These are phyloP conservation scores for Tricharina praecox DNA, from an alignment of 495 filamentous ascomycete genomes.

Conservation along the genomic window DNA sequence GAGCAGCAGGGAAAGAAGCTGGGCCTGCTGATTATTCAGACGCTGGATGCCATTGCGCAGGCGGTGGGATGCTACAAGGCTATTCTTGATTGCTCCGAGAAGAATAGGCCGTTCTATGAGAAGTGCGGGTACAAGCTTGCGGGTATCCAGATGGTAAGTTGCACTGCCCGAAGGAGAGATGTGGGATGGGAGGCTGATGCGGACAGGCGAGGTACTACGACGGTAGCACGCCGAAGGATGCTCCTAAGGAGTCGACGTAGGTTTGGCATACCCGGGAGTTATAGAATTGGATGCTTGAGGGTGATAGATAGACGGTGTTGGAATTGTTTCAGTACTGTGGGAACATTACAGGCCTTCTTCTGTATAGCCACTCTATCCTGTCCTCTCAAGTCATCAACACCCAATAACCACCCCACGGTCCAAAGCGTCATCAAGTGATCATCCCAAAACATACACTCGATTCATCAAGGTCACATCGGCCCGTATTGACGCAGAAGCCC, in stretches of 20 bases:
- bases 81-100: constrained; percentile 59
- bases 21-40: constrained; percentile 81
- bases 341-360: too few relatives aligned
- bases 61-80: constrained; percentile 30
- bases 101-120: constrained; percentile 94
- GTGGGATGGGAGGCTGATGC: neutral
- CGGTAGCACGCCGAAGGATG: constrained; percentile 3
- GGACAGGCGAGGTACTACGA: constrained; percentile 24
- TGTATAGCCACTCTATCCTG: too few relatives aligned
- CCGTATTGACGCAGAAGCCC: too few relatives aligned
- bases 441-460: too few relatives aligned
- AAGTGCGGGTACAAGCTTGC: constrained; percentile 94
- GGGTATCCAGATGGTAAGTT: constrained; percentile 69
- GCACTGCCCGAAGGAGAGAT: neutral
- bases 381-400: too few relatives aligned
- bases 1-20: constrained; percentile 95
- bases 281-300: too few relatives aligned
- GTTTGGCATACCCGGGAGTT: too few relatives aligned
- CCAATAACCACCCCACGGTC: too few relatives aligned
- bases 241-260: neutral
- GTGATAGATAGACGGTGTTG: too few relatives aligned
- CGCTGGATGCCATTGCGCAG: constrained; percentile 47
- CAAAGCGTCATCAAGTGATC: too few relatives aligned
- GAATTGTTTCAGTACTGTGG: too few relatives aligned
- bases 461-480: too few relatives aligned